Conservation (phyloP, 2,329 filamentous ascomycete genomes). For the Dothiorella sarmentorum region DNA sequence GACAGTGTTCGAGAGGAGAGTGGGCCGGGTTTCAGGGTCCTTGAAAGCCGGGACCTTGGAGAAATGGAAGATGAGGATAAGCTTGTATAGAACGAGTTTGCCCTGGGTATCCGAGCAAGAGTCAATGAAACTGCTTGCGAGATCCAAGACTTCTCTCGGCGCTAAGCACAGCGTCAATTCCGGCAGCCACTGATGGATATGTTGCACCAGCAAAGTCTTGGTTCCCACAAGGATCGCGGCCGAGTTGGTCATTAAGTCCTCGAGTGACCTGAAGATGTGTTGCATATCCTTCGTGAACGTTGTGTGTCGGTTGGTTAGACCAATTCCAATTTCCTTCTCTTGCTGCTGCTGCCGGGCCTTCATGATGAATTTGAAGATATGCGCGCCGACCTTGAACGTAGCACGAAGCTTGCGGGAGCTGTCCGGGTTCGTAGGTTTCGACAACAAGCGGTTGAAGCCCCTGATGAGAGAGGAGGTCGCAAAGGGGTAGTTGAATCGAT, state of each 20-base stretch:
- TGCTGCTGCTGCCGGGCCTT: slow-evolving; percentile 83
- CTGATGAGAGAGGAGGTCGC: slow-evolving; percentile 83
- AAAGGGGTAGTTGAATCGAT: slow-evolving; percentile 87
- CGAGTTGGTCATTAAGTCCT: slow-evolving; percentile 82
- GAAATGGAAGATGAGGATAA: slow-evolving; percentile 90
- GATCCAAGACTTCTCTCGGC: slow-evolving; percentile 81
- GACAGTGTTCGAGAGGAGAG: slow-evolving; percentile 75
- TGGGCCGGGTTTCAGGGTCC: slow-evolving; percentile 69
- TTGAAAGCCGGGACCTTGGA: slow-evolving; percentile 78
- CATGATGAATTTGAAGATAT: slow-evolving; percentile 92
- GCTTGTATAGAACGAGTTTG: slow-evolving; percentile 86
- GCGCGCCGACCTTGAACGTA: slow-evolving; percentile 90
- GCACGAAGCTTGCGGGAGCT: slow-evolving; percentile 80
- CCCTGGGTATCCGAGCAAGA: slow-evolving; percentile 84
- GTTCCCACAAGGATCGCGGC: slow-evolving; percentile 86
- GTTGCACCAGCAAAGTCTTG: slow-evolving; percentile 91
- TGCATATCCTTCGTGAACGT: slow-evolving; percentile 82
- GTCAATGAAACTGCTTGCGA: slow-evolving; percentile 91
- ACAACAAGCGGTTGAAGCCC: slow-evolving; percentile 79
- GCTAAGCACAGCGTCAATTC: slow-evolving; percentile 75
- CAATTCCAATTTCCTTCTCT: slow-evolving; percentile 82
- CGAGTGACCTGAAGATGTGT: slow-evolving; percentile 83
- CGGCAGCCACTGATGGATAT: slow-evolving; percentile 96
- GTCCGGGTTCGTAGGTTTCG: slow-evolving; percentile 77
- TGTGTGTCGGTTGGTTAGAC: slow-evolving; percentile 67